Conservation (phyloP, 305 asterid species). For the Fraxinus albicans region DNA sequence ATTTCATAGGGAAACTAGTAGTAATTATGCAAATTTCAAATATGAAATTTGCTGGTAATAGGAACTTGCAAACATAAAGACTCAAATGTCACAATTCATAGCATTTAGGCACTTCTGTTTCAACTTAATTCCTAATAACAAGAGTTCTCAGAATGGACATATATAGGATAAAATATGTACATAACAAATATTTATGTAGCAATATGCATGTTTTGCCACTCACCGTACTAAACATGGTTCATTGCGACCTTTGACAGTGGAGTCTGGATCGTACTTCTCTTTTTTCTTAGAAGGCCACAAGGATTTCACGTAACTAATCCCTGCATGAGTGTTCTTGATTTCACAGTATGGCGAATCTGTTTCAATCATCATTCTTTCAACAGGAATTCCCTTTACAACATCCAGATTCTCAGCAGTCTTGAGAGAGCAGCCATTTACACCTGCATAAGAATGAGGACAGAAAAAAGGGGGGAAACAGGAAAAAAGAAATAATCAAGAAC, state of each 20-base stretch:
- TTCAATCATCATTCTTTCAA: constrained; percentile 84
- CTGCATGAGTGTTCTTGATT: constrained; percentile 87
- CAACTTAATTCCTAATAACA: not conserved
- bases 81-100: not conserved
- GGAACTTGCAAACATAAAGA: not conserved
- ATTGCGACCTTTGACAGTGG: constrained; percentile 89
- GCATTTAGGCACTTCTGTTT: not conserved
- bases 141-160: not conserved
- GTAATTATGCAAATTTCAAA: not conserved
- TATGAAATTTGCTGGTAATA: not conserved
- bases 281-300: constrained; percentile 89
- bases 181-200: constrained; percentile 11
- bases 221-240: constrained; percentile 93
- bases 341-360: constrained; percentile 97
- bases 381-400: constrained; percentile 78
- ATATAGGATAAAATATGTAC: not conserved
- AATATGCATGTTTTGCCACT: constrained; percentile 30
- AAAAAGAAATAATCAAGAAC: not conserved
- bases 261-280: constrained; percentile 73
- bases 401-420: constrained; percentile 81
- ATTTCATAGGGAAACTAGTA: not conserved
- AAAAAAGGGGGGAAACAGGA: not conserved
- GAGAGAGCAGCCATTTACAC: constrained; percentile 87
- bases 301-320: constrained; percentile 66
- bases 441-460: constrained; percentile 33